Evolutionary conservation across 108 stramenopile species (phyloP).

Genomic region (Pseudonitzschia delicatissima): DNA sequence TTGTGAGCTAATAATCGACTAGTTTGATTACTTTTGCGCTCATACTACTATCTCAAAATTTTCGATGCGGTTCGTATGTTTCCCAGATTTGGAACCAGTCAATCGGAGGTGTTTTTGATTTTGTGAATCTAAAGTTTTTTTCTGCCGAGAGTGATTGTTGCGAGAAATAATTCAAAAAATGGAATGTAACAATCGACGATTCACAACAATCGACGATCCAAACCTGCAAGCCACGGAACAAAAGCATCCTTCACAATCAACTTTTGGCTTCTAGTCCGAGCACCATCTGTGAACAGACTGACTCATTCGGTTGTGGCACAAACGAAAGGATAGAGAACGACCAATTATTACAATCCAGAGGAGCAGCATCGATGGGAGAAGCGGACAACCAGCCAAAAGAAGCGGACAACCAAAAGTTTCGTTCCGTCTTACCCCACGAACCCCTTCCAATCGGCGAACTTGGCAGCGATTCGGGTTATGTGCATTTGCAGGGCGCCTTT

Average conservation of each 20-base stretch:
- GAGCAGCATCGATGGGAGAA: neutral
- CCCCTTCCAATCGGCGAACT: slow-evolving; percentile 40
- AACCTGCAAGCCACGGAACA: too few species aligned
- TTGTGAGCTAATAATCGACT: neutral
- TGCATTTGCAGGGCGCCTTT: slow-evolving; percentile 69
- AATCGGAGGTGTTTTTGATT: too few species aligned
- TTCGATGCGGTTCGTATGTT: too few species aligned
- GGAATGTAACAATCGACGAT: too few species aligned
- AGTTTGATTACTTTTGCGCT: neutral
- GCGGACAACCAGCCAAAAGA: too few species aligned
- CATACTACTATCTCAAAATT: neutral
- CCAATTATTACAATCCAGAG: neutral
- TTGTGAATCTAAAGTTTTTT: too few species aligned
- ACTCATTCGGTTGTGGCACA: neutral
- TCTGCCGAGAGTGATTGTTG: too few species aligned
- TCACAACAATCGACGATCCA: too few species aligned
- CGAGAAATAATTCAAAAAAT: too few species aligned
- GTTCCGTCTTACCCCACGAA: slow-evolving; percentile 81
- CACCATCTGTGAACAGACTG: neutral
- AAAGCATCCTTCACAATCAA: too few species aligned
- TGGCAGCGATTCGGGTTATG: slow-evolving; percentile 29
- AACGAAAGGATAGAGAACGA: neutral
- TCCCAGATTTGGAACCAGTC: too few species aligned
- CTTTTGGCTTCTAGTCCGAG: neutral
- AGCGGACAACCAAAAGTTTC: too few species aligned